Base-by-base conservation (phyloP, 257 asterid species). In the Nicotiana noctiflora region DNA sequence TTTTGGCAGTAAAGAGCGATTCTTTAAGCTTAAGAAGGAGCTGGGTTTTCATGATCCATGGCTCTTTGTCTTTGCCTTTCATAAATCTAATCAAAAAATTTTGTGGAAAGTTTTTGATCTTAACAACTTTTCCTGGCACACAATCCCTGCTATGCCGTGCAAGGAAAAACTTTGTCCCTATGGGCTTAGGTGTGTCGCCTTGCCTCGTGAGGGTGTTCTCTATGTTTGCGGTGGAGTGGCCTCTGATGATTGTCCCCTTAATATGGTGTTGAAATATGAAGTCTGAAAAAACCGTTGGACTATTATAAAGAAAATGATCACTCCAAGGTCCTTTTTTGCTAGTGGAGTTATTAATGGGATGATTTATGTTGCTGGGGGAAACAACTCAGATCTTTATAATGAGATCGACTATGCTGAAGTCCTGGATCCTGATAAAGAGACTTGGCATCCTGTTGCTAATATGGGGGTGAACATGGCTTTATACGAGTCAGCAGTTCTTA, bases 141-240 rank as follows among this genome's bases (percentile, higher is more conserved):
- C 93, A 3, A 91, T 93, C 77, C 98, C 99, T 0, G 85, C 96
- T 10, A 93, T 95, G 99, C 98, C 99, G 15, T 95, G 96, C 88
- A 95, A 89, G 88, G 98, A 91, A 37, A 92, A 89, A 82, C 94
- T 89, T 25, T 89, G 96, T 64, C 97, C 97, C 44, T 96, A 91
- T 80, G 98, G 81, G 89, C 91, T 6, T 91, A 88, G 95, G 84
- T 94, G 95, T 65, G 92, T 93, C 12, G 88, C 98, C 27, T 85
- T 90, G 55, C 97, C 98, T 11, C 77, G 79, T 2, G 97, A 91
- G 66, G 97, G 98, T 1, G 57, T 87, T 9, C 90, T 93, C 46
- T 93, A 80, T 29, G 98, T 93, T 12, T 94, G 91, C 62, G 98
- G 97, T 2, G 97, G 97, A 6, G 87, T 91, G 52, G 86, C 88